These are phyloP conservation scores for Thalia dealbata DNA, from an alignment of 176 grass and related monocot species.

Conservation along the genomic window DNA sequence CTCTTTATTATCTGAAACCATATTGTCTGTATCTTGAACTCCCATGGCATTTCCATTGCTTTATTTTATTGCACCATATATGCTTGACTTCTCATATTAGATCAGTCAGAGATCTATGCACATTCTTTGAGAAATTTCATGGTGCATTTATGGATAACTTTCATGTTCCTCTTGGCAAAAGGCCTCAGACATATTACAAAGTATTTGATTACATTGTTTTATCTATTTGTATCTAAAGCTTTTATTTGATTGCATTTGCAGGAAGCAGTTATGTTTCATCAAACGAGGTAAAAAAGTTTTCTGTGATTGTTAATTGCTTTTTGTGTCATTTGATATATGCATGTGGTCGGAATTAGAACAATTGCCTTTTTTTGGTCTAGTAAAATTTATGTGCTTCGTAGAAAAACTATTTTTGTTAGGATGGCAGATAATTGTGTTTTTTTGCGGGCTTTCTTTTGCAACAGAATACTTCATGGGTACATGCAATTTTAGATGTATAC, in stretches of 20 bases:
- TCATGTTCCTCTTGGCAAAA: conserved; percentile 51
- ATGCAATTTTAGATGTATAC: too few species aligned
- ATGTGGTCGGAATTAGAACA: background rate
- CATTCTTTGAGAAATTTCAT: conserved; percentile 86
- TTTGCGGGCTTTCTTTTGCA: too few species aligned
- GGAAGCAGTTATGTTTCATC: conserved; percentile 56
- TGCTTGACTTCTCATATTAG: conserved; percentile 45
- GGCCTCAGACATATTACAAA: conserved; percentile 28
- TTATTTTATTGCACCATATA: conserved; percentile 6
- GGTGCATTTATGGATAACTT: conserved; percentile 82
- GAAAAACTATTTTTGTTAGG: too few species aligned
- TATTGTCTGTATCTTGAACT: background rate
- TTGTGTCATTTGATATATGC: background rate
- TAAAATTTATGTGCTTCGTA: too few species aligned
- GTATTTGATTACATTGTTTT: conserved; percentile 23
- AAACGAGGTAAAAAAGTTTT: conserved; percentile 39
- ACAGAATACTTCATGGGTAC: too few species aligned
- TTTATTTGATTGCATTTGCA: conserved; percentile 31
- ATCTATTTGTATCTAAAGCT: conserved; percentile 28
- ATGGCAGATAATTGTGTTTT: too few species aligned
- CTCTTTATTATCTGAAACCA: background rate
- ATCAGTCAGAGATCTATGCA: conserved; percentile 65
- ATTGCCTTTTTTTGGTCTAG: too few species aligned
- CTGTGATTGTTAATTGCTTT: background rate
- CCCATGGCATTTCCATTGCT: background rate